These are phyloP conservation scores for Microdochium trichocladiopsis DNA, from an alignment of 2,329 filamentous ascomycete genomes.

Conservation along the genomic window DNA sequence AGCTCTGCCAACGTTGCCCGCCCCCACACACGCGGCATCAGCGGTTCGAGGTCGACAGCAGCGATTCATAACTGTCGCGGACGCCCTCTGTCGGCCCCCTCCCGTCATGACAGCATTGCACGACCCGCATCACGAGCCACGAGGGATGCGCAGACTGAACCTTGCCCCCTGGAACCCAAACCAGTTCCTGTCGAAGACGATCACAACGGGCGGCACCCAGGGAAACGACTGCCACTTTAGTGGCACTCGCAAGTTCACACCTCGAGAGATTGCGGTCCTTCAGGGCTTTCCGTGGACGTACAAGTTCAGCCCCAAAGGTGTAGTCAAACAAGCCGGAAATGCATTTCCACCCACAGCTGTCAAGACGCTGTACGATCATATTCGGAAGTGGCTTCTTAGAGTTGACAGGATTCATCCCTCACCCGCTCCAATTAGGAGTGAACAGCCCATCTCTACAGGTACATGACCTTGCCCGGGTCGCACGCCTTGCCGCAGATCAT, in stretches of 20 bases:
- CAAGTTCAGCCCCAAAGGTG: constrained; percentile 38
- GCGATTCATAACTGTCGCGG: constrained; percentile 31
- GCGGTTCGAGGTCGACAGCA: constrained; percentile 21
- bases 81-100: constrained; percentile 22
- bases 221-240: constrained; percentile 55
- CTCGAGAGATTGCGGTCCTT: constrained; percentile 58
- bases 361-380: constrained; percentile 34
- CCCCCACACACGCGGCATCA: constrained; percentile 45
- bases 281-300: constrained; percentile 60
- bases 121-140: constrained; percentile 10
- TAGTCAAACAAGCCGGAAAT: constrained; percentile 66
- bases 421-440: constrained; percentile 1
- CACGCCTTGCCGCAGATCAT: neutral
- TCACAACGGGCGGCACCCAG: constrained; percentile 50
- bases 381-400: constrained; percentile 31
- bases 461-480: constrained; percentile 6
- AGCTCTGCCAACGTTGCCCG: constrained; percentile 55
- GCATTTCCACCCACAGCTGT: constrained; percentile 61
- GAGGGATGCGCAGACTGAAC: constrained; percentile 26
- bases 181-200: constrained; percentile 39
- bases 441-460: constrained; percentile 7
- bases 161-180: constrained; percentile 34
- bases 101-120: neutral
- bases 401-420: constrained; percentile 24
- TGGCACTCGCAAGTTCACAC: constrained; percentile 54